Evolutionary conservation across 495 filamentous ascomycete species (phyloP), one percentile per base, ranked within the genome.

Genomic region (Thermothielavioides terrestris): DNA sequence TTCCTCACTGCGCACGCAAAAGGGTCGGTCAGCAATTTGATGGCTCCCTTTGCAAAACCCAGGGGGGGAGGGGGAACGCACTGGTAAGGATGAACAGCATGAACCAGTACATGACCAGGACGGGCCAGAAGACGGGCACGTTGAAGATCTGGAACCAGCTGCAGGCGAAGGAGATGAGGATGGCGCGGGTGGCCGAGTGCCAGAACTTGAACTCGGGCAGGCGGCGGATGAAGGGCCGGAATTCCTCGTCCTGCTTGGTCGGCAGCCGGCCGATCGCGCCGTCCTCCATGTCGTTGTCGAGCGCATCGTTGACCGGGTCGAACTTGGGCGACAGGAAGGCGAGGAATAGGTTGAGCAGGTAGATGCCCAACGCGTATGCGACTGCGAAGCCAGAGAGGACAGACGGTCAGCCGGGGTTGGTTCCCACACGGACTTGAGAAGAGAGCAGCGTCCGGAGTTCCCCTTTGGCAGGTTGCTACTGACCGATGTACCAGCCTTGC

Each of bases 141-240:
- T 98, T 84, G 66, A 96, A 97, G 58, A 95, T 72, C 57, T 82
- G 68, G 69, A 94, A 90, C 91, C 91, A 97, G 43, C 80, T 86
- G 76, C 90, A 95, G 36, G 83, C 52, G 59, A 98, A 97, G 8
- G 77, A 83, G 59, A 96, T 88, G 47, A 74, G 57, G 61, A 96
- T 78, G 41, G 92, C 92, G 59, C 88, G 81, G 52, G 92, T 96
- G 36, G 89, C 89, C 44, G 84, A 81, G 67, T 96, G 83, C 92
- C 92, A 98, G 79, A 98, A 98, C 78, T 97, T 98, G 79, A 98
- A 98, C 72, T 98, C 92, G 21, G 92, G 92, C 20, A 98, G 81
- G 37, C 92, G 80, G 56, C 92, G 77, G 66, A 98, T 95, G 64
- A 98, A 98, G 2, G 92, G 92, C 32, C 88, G 80, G 76, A 98